Evolutionary conservation across 2,329 filamentous ascomycete species (phyloP).

Genomic region (Hymenoscyphus scutula): DNA sequence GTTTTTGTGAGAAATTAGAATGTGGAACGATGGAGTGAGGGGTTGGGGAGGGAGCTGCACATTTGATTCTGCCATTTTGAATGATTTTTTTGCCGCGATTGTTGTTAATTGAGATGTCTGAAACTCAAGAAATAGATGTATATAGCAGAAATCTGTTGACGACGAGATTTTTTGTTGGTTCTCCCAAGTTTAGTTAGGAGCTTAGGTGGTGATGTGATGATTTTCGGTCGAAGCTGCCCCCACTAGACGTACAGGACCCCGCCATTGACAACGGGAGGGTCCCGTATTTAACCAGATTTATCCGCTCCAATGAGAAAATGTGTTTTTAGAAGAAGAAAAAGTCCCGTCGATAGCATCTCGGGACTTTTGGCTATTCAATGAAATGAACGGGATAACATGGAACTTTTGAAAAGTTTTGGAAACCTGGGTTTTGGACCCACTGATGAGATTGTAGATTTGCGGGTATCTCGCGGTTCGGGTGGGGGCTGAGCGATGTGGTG

Average conservation of each 20-base stretch:
- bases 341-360: too few relatives aligned
- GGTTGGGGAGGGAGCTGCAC: constrained; percentile 11
- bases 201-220: not conserved
- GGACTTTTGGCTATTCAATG: not conserved
- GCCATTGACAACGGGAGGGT: not conserved
- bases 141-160: not conserved
- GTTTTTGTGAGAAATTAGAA: not conserved
- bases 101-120: not conserved
- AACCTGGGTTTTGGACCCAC: not conserved
- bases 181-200: not conserved
- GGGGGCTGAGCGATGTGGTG: not conserved
- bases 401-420: too few relatives aligned
- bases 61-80: constrained; percentile 18
- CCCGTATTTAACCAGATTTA: constrained; percentile 25
- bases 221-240: not conserved
- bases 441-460: not conserved
- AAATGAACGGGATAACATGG: too few relatives aligned
- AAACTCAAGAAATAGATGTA: not conserved
- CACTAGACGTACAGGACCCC: not conserved
- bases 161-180: not conserved
- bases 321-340: too few relatives aligned
- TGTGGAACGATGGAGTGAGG: not conserved
- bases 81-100: not conserved
- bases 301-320: constrained; percentile 28
- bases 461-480: not conserved